Evolutionary conservation across 306 rosid genomes (phyloP), one percentile per base, ranked within the genome.

Genomic region (Arachis stenosperma): DNA sequence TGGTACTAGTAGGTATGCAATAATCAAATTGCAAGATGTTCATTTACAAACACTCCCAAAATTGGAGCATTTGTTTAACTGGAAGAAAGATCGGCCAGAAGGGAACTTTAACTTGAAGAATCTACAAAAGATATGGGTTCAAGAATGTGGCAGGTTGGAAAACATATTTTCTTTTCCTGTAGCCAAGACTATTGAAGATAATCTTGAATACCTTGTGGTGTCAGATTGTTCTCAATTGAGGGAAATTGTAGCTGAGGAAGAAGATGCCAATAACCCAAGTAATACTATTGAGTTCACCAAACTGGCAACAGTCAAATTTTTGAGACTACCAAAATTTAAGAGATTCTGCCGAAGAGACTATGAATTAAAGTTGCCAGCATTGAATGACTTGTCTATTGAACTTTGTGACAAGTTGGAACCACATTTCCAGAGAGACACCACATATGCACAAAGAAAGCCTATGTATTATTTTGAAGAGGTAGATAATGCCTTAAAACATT

Each of bases 31-130:
- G 67, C 66, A 14, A 13, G 5, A 2, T 62, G 0, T 78, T 62
- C 2, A 36, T 3, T 4, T 78, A 6, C 22, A 8, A 43, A 1
- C 8, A 2, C 75, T 79, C 27, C 59, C 27, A 22, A 52, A 43
- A 5, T 36, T 73, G 52, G 14, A 66, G 40, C 47, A 33, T 41
- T 29, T 83, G n/a, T 75, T 81, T 84, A 79, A 51, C 7, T 71
- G 72, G 76, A 67, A 40, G 3, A 9, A 7, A 48, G 81, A 71
- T 4, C 72, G 17, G 0, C 37, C 37, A 1, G 8, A 27, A 53
- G 68, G 39, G 39, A 46, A 14, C 50, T 54, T 70, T 2, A 50
- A 13, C 9, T 57, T 68, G 5, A 17, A 65, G 13, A 57, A 10
- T 4, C 13, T 81, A 14, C 55, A 30, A 6, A 9, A 1, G 1